Percentiles rank a stretch among this genome's conserved stretches.
Evolutionary conservation across 192 early-diverging fungal species (phyloP).

Genomic region (Allomyces macrogynus): DNA sequence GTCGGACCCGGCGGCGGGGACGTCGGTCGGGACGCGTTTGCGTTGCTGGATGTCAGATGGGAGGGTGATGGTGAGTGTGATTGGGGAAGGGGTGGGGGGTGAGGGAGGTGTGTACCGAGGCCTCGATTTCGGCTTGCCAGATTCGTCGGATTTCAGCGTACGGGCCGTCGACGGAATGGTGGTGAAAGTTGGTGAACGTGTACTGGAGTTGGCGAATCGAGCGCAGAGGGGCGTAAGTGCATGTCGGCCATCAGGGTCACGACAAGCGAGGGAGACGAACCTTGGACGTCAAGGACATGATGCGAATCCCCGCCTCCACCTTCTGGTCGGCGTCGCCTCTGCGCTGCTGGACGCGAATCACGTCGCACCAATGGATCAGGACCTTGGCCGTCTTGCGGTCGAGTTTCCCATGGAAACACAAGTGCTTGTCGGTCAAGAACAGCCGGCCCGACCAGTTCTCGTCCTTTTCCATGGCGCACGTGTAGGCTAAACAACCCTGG

Average conservation of each 20-base stretch:
- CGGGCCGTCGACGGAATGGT: not conserved
- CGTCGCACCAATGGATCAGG: not conserved
- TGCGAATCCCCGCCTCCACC: not conserved
- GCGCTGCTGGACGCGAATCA: not conserved
- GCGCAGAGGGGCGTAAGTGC: too few species aligned
- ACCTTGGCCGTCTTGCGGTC: not conserved
- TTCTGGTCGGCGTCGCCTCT: not conserved
- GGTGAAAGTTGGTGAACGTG: not conserved
- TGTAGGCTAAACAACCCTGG: not conserved
- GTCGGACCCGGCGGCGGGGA: too few species aligned
- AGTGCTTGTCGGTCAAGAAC: not conserved
- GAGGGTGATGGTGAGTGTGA: too few species aligned
- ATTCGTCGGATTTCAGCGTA: not conserved
- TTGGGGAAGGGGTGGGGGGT: too few species aligned
- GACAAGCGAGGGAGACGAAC: not conserved
- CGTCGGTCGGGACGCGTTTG: too few species aligned
- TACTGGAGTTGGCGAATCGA: too few species aligned
- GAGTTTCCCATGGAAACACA: not conserved
- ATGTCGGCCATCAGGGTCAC: too few species aligned
- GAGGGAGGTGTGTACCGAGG: not conserved
- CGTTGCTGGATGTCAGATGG: too few species aligned
- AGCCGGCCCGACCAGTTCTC: not conserved
- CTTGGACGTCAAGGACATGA: not conserved
- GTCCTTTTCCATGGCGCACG: not conserved
- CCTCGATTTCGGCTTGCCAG: not conserved